Percentiles rank a stretch among this genome's conserved stretches.
Evolutionary conservation across 805 yeast genomes (phyloP).

Genomic region (Pichia cabralensis): DNA sequence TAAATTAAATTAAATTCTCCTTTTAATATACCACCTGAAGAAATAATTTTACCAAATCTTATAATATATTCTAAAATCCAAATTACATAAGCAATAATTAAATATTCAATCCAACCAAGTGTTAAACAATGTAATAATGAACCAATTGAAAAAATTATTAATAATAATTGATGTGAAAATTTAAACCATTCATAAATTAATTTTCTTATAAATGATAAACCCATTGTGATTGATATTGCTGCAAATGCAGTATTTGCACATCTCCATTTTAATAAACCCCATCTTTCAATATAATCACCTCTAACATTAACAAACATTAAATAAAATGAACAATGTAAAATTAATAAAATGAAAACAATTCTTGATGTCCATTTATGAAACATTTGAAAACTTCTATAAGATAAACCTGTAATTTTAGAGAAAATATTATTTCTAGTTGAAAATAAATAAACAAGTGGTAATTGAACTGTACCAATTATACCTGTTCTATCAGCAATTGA

Average conservation of each 20-base stretch:
- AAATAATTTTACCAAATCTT: slow-evolving; percentile 43
- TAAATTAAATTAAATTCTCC: slow-evolving; percentile 33
- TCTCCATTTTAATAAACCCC: slow-evolving; percentile 33
- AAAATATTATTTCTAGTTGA: slow-evolving; percentile 28
- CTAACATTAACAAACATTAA: slow-evolving; percentile 26
- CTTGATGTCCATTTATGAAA: slow-evolving; percentile 34
- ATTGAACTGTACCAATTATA: slow-evolving; percentile 30
- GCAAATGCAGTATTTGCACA: slow-evolving; percentile 32
- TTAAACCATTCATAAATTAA: slow-evolving; percentile 37
- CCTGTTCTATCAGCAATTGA: slow-evolving; percentile 37
- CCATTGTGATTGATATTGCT: slow-evolving; percentile 19
- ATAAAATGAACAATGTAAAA: slow-evolving; percentile 31
- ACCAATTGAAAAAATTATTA: slow-evolving; percentile 32
- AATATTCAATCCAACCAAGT: slow-evolving; percentile 41
- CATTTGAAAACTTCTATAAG: slow-evolving; percentile 27
- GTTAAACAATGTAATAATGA: slow-evolving; percentile 38
- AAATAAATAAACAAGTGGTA: slow-evolving; percentile 28
- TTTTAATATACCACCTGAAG: slow-evolving; percentile 49
- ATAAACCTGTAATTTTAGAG: slow-evolving; percentile 24
- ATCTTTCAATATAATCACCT: slow-evolving; percentile 28
- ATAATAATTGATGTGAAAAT: slow-evolving; percentile 32
- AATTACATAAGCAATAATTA: slow-evolving; percentile 46
- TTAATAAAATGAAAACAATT: slow-evolving; percentile 27
- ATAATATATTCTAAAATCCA: slow-evolving; percentile 63
- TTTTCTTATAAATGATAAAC: slow-evolving; percentile 27